Evolutionary conservation across 2,329 filamentous ascomycete species (phyloP).

Genomic region (Botrytis galanthina): DNA sequence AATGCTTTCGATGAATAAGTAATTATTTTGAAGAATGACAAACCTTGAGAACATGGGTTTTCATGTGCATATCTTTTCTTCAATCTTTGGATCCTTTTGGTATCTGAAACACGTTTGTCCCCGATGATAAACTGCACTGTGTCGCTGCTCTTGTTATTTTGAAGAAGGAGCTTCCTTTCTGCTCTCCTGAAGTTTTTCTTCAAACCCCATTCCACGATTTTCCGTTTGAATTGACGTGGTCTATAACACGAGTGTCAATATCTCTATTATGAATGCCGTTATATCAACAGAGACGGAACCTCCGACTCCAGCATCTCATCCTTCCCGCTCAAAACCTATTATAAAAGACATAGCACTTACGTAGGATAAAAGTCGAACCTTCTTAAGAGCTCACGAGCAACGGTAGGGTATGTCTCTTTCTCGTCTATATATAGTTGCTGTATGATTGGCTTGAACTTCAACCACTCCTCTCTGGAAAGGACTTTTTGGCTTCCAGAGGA

Average conservation of each 20-base stretch:
- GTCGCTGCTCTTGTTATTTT: neutral
- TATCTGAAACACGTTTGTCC: neutral
- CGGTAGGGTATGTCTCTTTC: neutral
- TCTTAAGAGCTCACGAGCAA: neutral
- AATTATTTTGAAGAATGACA: neutral
- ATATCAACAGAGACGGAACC: neutral
- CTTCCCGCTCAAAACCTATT: neutral
- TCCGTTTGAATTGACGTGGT: slow-evolving; percentile 11
- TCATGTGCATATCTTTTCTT: slow-evolving; percentile 6
- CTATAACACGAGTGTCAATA: neutral
- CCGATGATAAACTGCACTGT: neutral
- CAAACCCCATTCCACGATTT: slow-evolving; percentile 8
- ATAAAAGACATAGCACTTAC: neutral
- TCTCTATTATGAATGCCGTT: accelerated
- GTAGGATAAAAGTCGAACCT: neutral
- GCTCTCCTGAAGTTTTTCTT: slow-evolving; percentile 12
- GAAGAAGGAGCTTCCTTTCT: neutral
- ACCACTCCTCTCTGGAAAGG: neutral
- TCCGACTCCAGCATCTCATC: neutral
- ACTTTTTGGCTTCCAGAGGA: neutral
- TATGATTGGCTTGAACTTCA: slow-evolving; percentile 9
- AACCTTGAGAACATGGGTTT: neutral
- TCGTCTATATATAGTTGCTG: neutral
- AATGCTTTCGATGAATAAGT: neutral
- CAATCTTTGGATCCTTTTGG: neutral